Conservation (phyloP, 345 rosid genomes). For the Aquilaria yunnanensis region DNA sequence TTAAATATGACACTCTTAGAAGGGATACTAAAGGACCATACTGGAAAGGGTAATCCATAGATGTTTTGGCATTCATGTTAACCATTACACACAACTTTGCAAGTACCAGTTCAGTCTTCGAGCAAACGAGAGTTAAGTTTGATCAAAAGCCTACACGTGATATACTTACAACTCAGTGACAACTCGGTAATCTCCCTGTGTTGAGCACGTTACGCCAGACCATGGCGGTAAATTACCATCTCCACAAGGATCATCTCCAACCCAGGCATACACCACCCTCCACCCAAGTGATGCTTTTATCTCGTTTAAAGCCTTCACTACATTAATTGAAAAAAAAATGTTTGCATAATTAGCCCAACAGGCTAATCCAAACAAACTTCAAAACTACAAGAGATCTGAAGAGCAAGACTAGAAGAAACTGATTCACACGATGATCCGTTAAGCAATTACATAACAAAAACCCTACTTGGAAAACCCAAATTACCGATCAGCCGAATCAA, state of each 20-base stretch:
- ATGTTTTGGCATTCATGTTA: too few species aligned
- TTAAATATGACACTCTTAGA: background rate
- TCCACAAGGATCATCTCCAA: constrained; percentile 98
- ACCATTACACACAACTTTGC: too few species aligned
- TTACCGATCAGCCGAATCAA: background rate
- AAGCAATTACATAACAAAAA: background rate
- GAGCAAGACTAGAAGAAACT: background rate
- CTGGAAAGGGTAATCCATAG: background rate
- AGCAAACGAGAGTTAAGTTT: background rate
- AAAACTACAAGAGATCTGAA: background rate
- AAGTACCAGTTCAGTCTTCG: background rate
- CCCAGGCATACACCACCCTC: constrained; percentile 97
- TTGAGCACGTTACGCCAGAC: constrained; percentile 95
- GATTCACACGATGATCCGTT: background rate
- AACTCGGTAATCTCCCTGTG: constrained; percentile 83
- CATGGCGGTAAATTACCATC: constrained; percentile 83
- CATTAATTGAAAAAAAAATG: background rate
- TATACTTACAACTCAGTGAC: constrained; percentile 69
- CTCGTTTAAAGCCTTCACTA: constrained; percentile 96
- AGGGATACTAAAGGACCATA: background rate
- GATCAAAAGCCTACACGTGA: background rate
- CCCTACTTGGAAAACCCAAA: background rate
- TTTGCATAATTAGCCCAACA: background rate
- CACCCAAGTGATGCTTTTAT: constrained; percentile 96
- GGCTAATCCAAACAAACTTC: background rate